Base-by-base conservation (phyloP, 495 filamentous ascomycete genomes). In the Penicillium soppii region DNA sequence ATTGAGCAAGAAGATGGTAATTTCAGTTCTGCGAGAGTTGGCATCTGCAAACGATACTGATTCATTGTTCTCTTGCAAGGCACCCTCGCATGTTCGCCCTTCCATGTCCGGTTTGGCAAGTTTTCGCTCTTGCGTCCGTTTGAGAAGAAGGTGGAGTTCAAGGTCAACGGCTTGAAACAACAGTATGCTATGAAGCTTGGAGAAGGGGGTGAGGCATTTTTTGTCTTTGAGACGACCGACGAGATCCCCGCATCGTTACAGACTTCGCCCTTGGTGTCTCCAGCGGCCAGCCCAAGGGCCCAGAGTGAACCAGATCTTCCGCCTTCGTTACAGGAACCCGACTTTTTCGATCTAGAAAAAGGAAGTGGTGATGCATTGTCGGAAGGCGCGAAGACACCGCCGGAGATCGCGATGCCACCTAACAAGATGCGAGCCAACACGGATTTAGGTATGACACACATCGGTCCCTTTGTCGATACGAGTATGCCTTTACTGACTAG, bases 131-230 rank as follows among this genome's bases (percentile, higher is more conserved):
- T 99, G 56, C 90, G 95, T 42, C 95, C 94, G 3, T 97, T 85
- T 59, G 95, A 99, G 69, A 98, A 97, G 79, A 99, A 99, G 83
- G 84, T 98, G 59, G 92, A 97, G 70, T 99, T 99, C 70, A 82
- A 79, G 59, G 94, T 99, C 78, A 97, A 99, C 79, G 85, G 87
- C 56, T 70, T 79, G 43, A 94, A 91, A 72, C 91, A 96, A 65
- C 78, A 94, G 50, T 96, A 95, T 78, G 81, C 94, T 15, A 97
- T 99, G 94, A 99, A 99, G 70, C 80, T 99, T 12, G 94, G 94
- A 19, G 94, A 99, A 66, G 95, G 89, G 7, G 94, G 94, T 27
- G 95, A 99, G 71, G 94, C 94, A 5, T 97, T 99, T 67, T 99
- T 99, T 65, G 89, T 99, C 30, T 97, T 99, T 63, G 92, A 96